These are phyloP conservation scores for Apiospora arundinis DNA, from an alignment of 2,329 filamentous ascomycete species.

Conservation along the genomic window DNA sequence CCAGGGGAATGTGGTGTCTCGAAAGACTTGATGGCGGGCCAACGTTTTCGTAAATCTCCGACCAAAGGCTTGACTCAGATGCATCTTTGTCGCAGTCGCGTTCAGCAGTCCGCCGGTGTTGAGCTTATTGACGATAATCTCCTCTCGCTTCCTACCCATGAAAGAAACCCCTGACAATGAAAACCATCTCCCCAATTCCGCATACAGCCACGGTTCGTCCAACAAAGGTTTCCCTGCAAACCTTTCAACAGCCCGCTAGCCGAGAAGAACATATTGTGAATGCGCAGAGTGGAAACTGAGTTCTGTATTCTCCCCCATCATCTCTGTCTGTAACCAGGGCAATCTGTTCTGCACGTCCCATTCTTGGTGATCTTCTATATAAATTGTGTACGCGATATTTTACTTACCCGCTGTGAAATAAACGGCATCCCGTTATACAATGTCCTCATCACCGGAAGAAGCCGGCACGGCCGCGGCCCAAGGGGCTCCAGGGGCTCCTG, in stretches of 20 bases:
- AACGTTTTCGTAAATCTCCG: not conserved
- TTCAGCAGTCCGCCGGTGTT: not conserved
- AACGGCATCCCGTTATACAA: not conserved
- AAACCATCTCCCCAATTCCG: not conserved
- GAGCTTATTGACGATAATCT: not conserved
- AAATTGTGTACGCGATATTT: too few relatives aligned
- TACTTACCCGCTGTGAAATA: not conserved
- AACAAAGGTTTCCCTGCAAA: not conserved
- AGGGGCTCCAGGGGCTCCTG: not conserved
- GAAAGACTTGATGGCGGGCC: not conserved
- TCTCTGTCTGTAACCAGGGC: not conserved
- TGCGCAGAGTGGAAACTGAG: not conserved
- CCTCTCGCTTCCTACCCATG: not conserved
- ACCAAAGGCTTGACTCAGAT: constrained; percentile 4
- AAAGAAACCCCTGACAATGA: constrained; percentile 14
- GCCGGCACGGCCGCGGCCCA: not conserved
- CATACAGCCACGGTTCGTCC: not conserved
- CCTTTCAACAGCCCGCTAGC: not conserved
- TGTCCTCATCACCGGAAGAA: not conserved
- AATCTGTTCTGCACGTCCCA: not conserved
- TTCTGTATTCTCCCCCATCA: not conserved
- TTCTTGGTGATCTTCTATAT: not conserved
- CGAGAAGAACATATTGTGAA: constrained; percentile 4
- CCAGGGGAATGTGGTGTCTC: not conserved
- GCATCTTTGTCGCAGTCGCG: not conserved